phyloP scores from a whole-genome alignment of 75 land plant species.

The Picea glauca region DNA sequence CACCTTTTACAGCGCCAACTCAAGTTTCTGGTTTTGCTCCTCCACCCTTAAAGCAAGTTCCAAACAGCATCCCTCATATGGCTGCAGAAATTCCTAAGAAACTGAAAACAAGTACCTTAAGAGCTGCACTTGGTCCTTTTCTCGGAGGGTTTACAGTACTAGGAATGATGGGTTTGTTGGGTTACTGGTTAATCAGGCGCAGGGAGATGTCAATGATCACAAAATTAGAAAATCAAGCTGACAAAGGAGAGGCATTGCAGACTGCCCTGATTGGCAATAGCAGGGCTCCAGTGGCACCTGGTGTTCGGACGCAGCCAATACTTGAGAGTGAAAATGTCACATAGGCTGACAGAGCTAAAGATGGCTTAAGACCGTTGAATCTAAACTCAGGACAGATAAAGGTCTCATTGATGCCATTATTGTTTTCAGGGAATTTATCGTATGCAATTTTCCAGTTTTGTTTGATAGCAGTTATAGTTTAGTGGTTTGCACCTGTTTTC shows the following conservation, averaged over 20 bases:
- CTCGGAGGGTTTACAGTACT: slow-evolving; percentile 37
- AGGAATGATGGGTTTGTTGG: slow-evolving; percentile 30
- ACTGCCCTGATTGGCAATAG: slow-evolving; percentile 44
- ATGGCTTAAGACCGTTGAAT: background rate
- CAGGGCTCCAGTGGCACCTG: slow-evolving; percentile 64
- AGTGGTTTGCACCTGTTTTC: too few species aligned
- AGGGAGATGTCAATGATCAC: slow-evolving; percentile 25
- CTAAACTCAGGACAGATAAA: slow-evolving; percentile 2
- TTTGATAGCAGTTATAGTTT: too few species aligned
- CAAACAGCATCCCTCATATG: slow-evolving; percentile 5
- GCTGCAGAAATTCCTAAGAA: slow-evolving; percentile 1
- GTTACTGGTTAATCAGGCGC: slow-evolving; percentile 9
- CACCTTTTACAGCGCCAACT: slow-evolving; percentile 14
- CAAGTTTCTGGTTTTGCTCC: slow-evolving; percentile 3
- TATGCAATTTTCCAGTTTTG: too few species aligned
- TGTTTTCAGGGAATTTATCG: too few species aligned
- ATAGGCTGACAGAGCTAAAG: slow-evolving; percentile 11
- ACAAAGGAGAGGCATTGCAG: slow-evolving; percentile 58
- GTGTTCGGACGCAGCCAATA: slow-evolving; percentile 63
- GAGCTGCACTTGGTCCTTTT: slow-evolving; percentile 36
- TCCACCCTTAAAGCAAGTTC: background rate
- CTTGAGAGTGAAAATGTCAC: slow-evolving; percentile 44
- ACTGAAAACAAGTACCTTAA: slow-evolving; percentile 28
- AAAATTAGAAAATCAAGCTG: slow-evolving; percentile 51
- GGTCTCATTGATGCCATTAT: background rate